These are phyloP conservation scores for Saturnispora silvae DNA, from an alignment of 805 yeast species.

Conservation along the genomic window DNA sequence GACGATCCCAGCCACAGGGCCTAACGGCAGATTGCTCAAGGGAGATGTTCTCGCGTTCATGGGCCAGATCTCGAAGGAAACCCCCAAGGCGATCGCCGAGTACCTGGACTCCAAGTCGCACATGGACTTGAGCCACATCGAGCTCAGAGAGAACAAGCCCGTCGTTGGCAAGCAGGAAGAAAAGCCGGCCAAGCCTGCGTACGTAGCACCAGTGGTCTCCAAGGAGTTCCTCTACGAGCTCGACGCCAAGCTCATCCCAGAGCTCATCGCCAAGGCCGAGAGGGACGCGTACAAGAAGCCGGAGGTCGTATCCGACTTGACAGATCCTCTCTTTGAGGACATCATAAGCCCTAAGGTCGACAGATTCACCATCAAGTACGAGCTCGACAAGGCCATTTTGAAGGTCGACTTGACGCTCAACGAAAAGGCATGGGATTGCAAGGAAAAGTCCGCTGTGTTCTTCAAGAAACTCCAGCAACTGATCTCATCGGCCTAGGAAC, in stretches of 20 bases:
- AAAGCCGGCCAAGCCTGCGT: not conserved
- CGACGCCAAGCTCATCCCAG: too few species aligned
- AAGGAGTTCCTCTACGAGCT: not conserved
- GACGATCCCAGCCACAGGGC: constrained; percentile 78
- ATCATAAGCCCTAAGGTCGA: constrained; percentile 36
- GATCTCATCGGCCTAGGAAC: not conserved
- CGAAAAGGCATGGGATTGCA: constrained; percentile 34
- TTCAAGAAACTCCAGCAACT: constrained; percentile 13
- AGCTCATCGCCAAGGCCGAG: constrained; percentile 22
- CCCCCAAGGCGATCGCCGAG: constrained; percentile 43
- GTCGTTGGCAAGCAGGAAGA: not conserved
- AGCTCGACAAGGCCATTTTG: constrained; percentile 20
- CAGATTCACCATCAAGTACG: constrained; percentile 31
- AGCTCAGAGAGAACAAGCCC: constrained; percentile 23
- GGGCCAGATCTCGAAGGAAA: constrained; percentile 55
- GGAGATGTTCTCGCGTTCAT: constrained; percentile 85
- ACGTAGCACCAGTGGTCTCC: constrained; percentile 17
- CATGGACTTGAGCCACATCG: constrained; percentile 65
- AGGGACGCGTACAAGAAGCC: constrained; percentile 29
- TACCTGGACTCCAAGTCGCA: constrained; percentile 47
- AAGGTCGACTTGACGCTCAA: constrained; percentile 28
- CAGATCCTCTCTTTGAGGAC: constrained; percentile 53
- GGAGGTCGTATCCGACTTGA: constrained; percentile 31
- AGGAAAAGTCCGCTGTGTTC: constrained; percentile 33
- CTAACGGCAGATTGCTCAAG: constrained; percentile 74